These are phyloP conservation scores for Cladosporium sp. DNA, from an alignment of 2,329 filamentous ascomycete genomes.

Conservation along the genomic window DNA sequence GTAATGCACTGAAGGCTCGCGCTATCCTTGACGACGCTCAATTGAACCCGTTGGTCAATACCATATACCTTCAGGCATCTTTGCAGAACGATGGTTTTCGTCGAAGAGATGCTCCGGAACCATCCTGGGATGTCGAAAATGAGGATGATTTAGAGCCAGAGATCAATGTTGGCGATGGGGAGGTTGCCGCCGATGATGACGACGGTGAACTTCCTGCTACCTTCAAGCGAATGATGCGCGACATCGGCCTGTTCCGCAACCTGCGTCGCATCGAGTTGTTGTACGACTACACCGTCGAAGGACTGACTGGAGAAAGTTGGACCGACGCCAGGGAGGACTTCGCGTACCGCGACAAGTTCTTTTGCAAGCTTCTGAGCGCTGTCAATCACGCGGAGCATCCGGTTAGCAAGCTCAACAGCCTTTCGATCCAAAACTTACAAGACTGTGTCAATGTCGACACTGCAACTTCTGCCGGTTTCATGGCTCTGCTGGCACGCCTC, in stretches of 20 bases:
- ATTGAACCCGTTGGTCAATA: neutral
- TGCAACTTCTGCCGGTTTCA: constrained; percentile 24
- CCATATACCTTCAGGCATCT: neutral
- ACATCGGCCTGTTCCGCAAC: neutral
- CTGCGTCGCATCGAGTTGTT: neutral
- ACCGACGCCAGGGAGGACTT: neutral
- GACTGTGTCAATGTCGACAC: constrained; percentile 20
- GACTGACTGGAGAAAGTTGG: neutral
- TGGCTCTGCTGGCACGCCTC: constrained; percentile 22
- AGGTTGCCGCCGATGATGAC: neutral
- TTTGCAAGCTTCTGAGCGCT: neutral
- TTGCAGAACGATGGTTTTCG: neutral
- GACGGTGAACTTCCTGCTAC: neutral
- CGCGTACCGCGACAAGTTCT: neutral
- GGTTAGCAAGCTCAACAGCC: constrained; percentile 17
- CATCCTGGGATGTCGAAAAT: neutral
- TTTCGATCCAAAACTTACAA: constrained; percentile 33
- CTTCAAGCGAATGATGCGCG: neutral
- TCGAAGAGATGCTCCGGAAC: neutral
- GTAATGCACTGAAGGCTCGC: neutral
- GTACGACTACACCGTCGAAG: neutral
- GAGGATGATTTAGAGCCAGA: neutral
- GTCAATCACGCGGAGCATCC: constrained; percentile 10
- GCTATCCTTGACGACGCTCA: neutral
- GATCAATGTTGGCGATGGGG: neutral